These are phyloP conservation scores for Macrophomina phaseolina DNA, from an alignment of 2,329 filamentous ascomycete genomes.

Conservation along the genomic window DNA sequence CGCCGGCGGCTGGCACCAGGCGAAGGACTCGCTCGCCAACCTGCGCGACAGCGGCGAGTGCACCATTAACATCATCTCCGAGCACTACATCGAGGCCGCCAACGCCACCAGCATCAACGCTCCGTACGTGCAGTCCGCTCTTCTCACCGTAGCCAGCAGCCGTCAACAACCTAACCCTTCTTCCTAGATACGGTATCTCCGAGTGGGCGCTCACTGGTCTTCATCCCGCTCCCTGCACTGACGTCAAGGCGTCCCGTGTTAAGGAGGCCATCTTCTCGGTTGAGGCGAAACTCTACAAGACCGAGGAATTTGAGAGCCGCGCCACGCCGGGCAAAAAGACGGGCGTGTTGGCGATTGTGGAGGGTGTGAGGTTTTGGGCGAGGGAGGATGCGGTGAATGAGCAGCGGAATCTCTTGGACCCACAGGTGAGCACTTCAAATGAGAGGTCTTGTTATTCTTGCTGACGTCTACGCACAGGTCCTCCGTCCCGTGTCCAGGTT, in stretches of 20 bases:
- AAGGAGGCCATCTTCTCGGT: conserved; percentile 82
- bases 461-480: conserved; percentile 51
- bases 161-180: too few relatives aligned
- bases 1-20: conserved; percentile 59
- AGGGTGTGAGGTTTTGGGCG: conserved; percentile 88
- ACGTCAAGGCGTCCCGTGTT: conserved; percentile 74
- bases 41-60: conserved; percentile 75
- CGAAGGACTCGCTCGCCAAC: conserved; percentile 83
- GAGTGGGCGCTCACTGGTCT: conserved; percentile 84
- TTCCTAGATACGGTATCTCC: conserved; percentile 57
- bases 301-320: conserved; percentile 77
- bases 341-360: conserved; percentile 75
- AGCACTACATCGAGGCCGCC: conserved; percentile 85
- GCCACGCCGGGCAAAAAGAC: conserved; percentile 74
- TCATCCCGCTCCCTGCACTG: conserved; percentile 68
- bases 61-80: conserved; percentile 84
- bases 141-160: too few relatives aligned
- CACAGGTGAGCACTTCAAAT: conserved; percentile 57
- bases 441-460: background rate
- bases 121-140: conserved; percentile 55
- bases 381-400: conserved; percentile 86
- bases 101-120: conserved; percentile 82
- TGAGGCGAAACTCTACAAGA: conserved; percentile 77
- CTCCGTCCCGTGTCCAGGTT: conserved; percentile 77
- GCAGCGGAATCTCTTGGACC: conserved; percentile 74